These are phyloP conservation scores for Fistulinella cinereoalba DNA, from an alignment of 1,284 basidiomycete genomes.

Conservation along the genomic window DNA sequence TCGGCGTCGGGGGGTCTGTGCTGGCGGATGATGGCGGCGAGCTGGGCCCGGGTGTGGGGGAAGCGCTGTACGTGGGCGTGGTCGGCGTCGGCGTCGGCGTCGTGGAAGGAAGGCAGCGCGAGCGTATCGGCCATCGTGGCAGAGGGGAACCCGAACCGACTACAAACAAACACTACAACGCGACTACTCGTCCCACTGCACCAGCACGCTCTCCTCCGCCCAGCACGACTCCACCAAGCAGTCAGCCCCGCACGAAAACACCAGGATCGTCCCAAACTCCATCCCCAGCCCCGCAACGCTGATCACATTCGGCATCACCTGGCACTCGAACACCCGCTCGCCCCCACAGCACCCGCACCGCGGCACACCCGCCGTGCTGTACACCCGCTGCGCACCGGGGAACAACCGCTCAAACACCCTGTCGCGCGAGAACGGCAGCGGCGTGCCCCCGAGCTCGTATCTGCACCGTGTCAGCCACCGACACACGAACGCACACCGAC, in stretches of 20 bases:
- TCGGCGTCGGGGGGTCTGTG: constrained; percentile 59
- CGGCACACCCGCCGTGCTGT: constrained; percentile 47
- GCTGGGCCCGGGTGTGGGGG: constrained; percentile 76
- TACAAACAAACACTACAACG: background rate
- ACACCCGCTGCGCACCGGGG: constrained; percentile 51
- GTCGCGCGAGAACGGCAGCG: constrained; percentile 73
- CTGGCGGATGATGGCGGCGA: constrained; percentile 67
- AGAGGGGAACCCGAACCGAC: constrained; percentile 16
- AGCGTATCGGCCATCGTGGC: constrained; percentile 29
- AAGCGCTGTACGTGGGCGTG: constrained; percentile 46
- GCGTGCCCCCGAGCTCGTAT: constrained; percentile 72
- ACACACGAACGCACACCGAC: constrained; percentile 8
- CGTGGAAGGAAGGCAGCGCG: constrained; percentile 10
- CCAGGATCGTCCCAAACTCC: constrained; percentile 83
- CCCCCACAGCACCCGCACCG: constrained; percentile 59
- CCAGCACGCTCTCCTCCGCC: constrained; percentile 70
- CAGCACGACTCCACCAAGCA: constrained; percentile 63
- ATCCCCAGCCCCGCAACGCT: constrained; percentile 66
- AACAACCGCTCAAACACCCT: constrained; percentile 67
- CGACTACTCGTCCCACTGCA: constrained; percentile 64
- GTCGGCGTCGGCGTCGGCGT: constrained; percentile 20
- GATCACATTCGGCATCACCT: constrained; percentile 85
- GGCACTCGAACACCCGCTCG: constrained; percentile 74
- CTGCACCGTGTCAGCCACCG: constrained; percentile 44
- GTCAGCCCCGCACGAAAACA: constrained; percentile 76